phyloP scores from a whole-genome alignment of 805 yeast species.

The Candida verbasci region DNA sequence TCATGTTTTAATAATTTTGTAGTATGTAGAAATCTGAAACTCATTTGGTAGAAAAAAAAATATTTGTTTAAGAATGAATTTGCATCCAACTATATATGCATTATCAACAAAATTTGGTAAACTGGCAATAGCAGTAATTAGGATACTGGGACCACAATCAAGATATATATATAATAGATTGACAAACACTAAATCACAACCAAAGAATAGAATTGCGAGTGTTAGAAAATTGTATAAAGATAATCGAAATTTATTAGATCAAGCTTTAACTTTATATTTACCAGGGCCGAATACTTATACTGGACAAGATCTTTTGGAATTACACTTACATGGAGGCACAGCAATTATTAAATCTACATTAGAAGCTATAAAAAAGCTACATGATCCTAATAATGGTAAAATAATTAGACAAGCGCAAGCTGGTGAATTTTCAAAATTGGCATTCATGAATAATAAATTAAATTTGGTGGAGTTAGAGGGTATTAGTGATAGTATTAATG shows the following conservation, averaged over 20 bases:
- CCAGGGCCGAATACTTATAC: conserved; percentile 77
- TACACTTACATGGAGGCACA: conserved; percentile 92
- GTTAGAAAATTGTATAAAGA: conserved; percentile 51
- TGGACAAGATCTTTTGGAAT: conserved; percentile 85
- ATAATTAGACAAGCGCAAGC: conserved; percentile 77
- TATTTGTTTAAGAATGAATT: not conserved
- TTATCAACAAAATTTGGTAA: conserved; percentile 77
- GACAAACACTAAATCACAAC: conserved; percentile 35
- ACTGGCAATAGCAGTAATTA: conserved; percentile 82
- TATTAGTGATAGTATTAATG: conserved; percentile 79
- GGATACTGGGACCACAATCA: conserved; percentile 75
- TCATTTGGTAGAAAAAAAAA: too few species aligned
- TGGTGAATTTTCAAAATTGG: conserved; percentile 88
- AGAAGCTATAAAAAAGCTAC: conserved; percentile 52
- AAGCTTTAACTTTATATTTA: conserved; percentile 69
- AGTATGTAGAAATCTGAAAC: not conserved
- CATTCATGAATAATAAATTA: conserved; percentile 76
- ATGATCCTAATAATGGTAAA: conserved; percentile 36
- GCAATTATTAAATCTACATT: conserved; percentile 75
- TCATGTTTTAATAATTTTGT: conserved; percentile 20
- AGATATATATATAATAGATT: conserved; percentile 40
- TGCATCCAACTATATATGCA: conserved; percentile 77
- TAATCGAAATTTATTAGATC: conserved; percentile 53
- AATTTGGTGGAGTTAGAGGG: conserved; percentile 93
- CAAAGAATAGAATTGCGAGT: conserved; percentile 51